Base-by-base conservation (phyloP, 495 filamentous ascomycete genomes). In the Penicillium turbatum region DNA sequence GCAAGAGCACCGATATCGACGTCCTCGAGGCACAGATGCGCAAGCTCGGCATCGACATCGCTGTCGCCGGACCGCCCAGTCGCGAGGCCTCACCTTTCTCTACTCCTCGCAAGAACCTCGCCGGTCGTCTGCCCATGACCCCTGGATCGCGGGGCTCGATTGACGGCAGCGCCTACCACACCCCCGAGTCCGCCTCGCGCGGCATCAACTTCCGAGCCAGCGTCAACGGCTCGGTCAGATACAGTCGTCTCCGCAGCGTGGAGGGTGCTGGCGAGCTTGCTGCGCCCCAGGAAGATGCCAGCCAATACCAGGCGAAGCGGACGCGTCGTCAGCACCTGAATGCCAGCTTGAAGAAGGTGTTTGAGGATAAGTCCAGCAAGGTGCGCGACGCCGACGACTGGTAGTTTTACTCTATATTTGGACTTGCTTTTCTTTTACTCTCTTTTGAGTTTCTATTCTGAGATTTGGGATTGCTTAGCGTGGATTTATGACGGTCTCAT, bases 1-100 rank as follows among this genome's bases (percentile, higher is more conserved):
- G 85, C 69, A 87, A 85, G 64, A 90, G 86, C 66, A 85, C 83
- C 40, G 93, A 97, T 57, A 84, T 97, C 42, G 89, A 95, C 67
- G 81, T 95, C 10, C 78, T 97, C 26, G 93, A 96, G 66, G 80
- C 82, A 32, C 88, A 95, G 58, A 85, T 97, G 73, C 81, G 83
- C 26, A 85, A 82, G 45, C 73, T 95, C 8, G 78, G 86, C 3
- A 62, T 90, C 6, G 69, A 75, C 49, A 65, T 87, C 4, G 64
- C 76, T 0, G 74, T 75, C 1, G 59, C 74, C 56, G 63, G n/a
- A 51, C 62, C 62, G 13, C 69, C 41, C 56, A 76, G 53, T 82
- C 84, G 68, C 69, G 82, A 68, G 77, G 86, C 62, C 64, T 79
- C 47, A 70, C 86, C 87, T 2, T 84, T 87, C 36, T 60, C 75